These are phyloP conservation scores for Cyberlindnera xylosilytica DNA, from an alignment of 805 yeast species.

Conservation along the genomic window DNA sequence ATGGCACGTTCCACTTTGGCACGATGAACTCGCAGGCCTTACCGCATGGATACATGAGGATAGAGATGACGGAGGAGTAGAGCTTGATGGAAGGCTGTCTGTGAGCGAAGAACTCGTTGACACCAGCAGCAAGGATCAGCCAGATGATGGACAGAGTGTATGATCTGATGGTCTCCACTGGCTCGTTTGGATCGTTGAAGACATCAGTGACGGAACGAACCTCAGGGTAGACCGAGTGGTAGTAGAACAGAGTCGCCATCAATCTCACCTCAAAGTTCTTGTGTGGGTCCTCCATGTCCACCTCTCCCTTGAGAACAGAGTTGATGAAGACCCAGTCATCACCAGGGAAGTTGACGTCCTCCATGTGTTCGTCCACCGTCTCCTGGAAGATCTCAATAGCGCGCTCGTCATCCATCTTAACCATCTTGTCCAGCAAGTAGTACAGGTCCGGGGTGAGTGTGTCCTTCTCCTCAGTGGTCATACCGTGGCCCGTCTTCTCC, in stretches of 20 bases:
- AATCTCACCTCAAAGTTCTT: slow-evolving; percentile 7
- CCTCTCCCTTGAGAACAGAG: slow-evolving; percentile 1
- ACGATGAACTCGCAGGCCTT: slow-evolving; percentile 35
- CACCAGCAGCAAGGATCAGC: slow-evolving; percentile 50
- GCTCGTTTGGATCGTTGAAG: slow-evolving; percentile 43
- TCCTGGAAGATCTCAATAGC: slow-evolving; percentile 28
- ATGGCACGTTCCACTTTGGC: slow-evolving; percentile 44
- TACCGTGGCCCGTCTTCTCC: slow-evolving; percentile 19
- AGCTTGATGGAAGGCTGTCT: slow-evolving; percentile 49
- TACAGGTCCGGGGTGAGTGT: slow-evolving; percentile 13
- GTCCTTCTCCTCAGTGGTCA: slow-evolving; percentile 9
- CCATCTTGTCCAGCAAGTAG: slow-evolving; percentile 12
- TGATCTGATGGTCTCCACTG: slow-evolving; percentile 47
- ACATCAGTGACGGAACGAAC: slow-evolving; percentile 61
- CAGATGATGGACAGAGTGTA: slow-evolving; percentile 39
- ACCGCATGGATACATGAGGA: slow-evolving; percentile 46
- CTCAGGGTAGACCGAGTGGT: slow-evolving; percentile 59
- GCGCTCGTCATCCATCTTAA: slow-evolving; percentile 28
- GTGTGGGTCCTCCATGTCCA: slow-evolving; percentile 4
- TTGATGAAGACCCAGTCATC: slow-evolving; percentile 17
- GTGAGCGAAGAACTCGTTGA: slow-evolving; percentile 55
- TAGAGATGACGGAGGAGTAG: slow-evolving; percentile 41
- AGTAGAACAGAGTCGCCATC: slow-evolving; percentile 21
- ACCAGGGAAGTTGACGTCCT: slow-evolving; percentile 46
- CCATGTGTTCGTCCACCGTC: slow-evolving; percentile 39